Percentiles rank a stretch among this genome's conserved stretches.
phyloP scores from a whole-genome alignment of 2,329 filamentous ascomycete species.

The Xylariaceae sp. region DNA sequence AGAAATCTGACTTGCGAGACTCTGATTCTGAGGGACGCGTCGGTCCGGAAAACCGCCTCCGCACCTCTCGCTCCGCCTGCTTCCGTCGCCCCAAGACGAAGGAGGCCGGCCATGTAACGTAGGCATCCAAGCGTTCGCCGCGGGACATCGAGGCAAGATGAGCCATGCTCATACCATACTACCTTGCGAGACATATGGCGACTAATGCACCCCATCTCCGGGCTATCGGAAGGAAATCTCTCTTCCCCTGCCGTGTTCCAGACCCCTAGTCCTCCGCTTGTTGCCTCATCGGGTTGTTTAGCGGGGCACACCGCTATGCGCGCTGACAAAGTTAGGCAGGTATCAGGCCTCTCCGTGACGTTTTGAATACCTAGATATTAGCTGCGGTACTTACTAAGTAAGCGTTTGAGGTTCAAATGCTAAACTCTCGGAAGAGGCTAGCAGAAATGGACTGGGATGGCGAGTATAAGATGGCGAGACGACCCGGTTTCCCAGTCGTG shows the following conservation, averaged over 20 bases:
- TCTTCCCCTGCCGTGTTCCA: constrained; percentile 19
- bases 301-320: constrained; percentile 11
- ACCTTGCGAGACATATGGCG: constrained; percentile 1
- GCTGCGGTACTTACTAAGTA: constrained; percentile 11
- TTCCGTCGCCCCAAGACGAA: constrained; percentile 1
- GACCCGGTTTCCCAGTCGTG: neutral
- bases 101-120: neutral
- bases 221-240: constrained; percentile 19
- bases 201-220: constrained; percentile 18
- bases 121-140: constrained; percentile 19
- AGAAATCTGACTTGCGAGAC: too few relatives aligned
- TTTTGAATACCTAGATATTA: constrained; percentile 9
- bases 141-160: constrained; percentile 18
- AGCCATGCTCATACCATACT: constrained; percentile 3
- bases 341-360: constrained; percentile 2
- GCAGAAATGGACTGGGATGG: neutral
- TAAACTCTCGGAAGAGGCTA: neutral
- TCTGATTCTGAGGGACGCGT: constrained; percentile 21
- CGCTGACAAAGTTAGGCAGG: neutral
- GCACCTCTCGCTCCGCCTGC: constrained; percentile 4
- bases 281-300: constrained; percentile 26
- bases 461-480: constrained; percentile 20
- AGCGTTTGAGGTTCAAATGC: constrained; percentile 1
- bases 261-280: constrained; percentile 28
- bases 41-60: constrained; percentile 23